A percentile compares a stretch with the other conserved stretches of the same genome.
Evolutionary conservation across 2,329 filamentous ascomycete genomes (phyloP).

Genomic region (Aspergillus niger): DNA sequence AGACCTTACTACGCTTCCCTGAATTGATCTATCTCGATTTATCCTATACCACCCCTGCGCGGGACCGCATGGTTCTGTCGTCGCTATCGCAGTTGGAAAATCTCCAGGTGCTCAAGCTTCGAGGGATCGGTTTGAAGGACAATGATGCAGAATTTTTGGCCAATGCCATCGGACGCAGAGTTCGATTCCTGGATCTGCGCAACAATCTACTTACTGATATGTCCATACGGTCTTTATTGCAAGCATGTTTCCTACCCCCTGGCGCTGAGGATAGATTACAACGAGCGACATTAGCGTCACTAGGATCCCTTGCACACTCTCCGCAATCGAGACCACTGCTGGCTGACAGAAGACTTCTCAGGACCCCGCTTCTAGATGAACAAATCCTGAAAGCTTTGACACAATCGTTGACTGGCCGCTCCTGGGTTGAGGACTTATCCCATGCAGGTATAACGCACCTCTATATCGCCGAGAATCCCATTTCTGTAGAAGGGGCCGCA

Average conservation of each 20-base stretch:
- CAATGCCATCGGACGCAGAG: conserved; percentile 52
- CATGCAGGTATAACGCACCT: conserved; percentile 61
- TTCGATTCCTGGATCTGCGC: conserved; percentile 59
- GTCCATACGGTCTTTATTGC: conserved; percentile 54
- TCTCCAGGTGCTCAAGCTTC: conserved; percentile 60
- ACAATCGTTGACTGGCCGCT: conserved; percentile 52
- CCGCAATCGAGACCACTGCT: neutral
- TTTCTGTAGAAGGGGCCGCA: conserved; percentile 59
- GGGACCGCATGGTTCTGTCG: conserved; percentile 52
- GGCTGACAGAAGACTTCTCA: conserved; percentile 26
- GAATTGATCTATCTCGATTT: conserved; percentile 60
- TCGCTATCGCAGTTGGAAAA: conserved; percentile 50
- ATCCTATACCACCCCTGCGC: conserved; percentile 55
- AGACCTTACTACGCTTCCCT: conserved; percentile 56
- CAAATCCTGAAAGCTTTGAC: conserved; percentile 54
- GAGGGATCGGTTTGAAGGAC: conserved; percentile 57
- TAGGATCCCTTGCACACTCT: neutral
- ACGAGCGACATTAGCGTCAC: conserved; percentile 4
- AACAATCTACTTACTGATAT: conserved; percentile 61
- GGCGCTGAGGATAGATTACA: conserved; percentile 6
- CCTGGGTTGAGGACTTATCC: conserved; percentile 58
- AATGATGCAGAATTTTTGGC: conserved; percentile 55
- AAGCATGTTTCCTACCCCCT: conserved; percentile 50
- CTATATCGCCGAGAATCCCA: conserved; percentile 57
- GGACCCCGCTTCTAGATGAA: conserved; percentile 43